Conservation (phyloP, 371 early-diverging fungal genomes). For the Apophysomyces variabilis region DNA sequence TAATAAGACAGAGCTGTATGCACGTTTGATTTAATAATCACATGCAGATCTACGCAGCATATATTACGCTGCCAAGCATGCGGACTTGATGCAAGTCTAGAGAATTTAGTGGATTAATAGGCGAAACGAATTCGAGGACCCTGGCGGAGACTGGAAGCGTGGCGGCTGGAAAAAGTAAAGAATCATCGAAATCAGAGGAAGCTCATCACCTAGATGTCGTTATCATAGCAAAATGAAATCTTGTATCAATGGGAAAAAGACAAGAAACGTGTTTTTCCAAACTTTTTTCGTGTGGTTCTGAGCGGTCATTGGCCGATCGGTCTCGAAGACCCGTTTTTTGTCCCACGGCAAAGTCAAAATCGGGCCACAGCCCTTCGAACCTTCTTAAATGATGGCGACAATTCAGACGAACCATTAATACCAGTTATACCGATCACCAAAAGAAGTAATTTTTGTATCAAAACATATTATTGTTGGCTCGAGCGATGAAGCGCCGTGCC, state of each 20-base stretch:
- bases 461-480: slow-evolving; percentile 7
- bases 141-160: slow-evolving; percentile 7
- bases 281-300: background rate
- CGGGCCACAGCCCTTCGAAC: slow-evolving; percentile 12
- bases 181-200: background rate
- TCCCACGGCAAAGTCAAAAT: slow-evolving; percentile 8
- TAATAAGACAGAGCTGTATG: background rate
- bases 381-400: slow-evolving; percentile 12
- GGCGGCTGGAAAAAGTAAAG: slow-evolving; percentile 1
- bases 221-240: slow-evolving; percentile 6
- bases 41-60: slow-evolving; percentile 9
- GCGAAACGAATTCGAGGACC: background rate
- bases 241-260: slow-evolving; percentile 3
- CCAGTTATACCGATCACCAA: slow-evolving; percentile 4
- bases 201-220: background rate
- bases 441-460: slow-evolving; percentile 7
- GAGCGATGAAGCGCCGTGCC: slow-evolving; percentile 7
- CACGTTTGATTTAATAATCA: slow-evolving; percentile 10
- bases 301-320: slow-evolving; percentile 3
- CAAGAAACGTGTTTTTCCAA: slow-evolving; percentile 4
- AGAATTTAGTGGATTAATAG: background rate
- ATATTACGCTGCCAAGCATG: slow-evolving; percentile 2
- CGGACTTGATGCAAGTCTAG: background rate
- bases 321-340: slow-evolving; percentile 8
- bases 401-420: slow-evolving; percentile 9